Evolutionary conservation across 106 monocot genomes (phyloP).

Genomic region (Allium cepa): DNA sequence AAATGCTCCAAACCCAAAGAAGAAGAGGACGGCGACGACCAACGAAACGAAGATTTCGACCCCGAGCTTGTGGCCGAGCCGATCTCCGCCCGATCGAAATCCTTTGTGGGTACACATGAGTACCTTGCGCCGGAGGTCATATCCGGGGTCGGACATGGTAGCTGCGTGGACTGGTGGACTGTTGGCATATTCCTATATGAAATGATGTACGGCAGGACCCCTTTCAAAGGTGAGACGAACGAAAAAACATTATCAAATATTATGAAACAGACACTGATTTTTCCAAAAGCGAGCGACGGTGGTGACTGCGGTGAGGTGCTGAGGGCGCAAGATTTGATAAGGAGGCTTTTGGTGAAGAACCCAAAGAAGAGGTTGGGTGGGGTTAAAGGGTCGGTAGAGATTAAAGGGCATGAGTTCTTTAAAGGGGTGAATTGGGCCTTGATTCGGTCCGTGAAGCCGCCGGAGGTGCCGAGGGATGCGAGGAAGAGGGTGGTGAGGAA

Average conservation of each 20-base stretch:
- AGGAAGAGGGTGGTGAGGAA: slow-evolving; percentile 13
- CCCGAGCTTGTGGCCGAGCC: slow-evolving; percentile 83
- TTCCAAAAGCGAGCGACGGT: slow-evolving; percentile 20
- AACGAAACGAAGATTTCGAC: slow-evolving; percentile 1
- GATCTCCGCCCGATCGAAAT: slow-evolving; percentile 57
- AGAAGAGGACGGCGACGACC: not conserved
- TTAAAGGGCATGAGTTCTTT: slow-evolving; percentile 85
- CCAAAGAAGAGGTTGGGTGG: slow-evolving; percentile 77
- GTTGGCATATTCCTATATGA: slow-evolving; percentile 90
- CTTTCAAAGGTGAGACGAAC: slow-evolving; percentile 86
- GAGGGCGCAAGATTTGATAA: slow-evolving; percentile 60
- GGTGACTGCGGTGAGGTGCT: slow-evolving; percentile 44
- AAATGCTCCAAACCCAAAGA: slow-evolving; percentile 12
- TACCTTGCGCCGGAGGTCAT: slow-evolving; percentile 98
- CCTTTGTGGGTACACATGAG: slow-evolving; percentile 93
- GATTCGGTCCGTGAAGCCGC: slow-evolving; percentile 70
- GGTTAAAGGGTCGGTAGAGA: slow-evolving; percentile 62
- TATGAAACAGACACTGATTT: slow-evolving; percentile 57
- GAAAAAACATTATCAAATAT: slow-evolving; percentile 84
- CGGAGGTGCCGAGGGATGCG: slow-evolving; percentile 43
- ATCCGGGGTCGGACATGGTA: slow-evolving; percentile 71
- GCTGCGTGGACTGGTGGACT: slow-evolving; percentile 96
- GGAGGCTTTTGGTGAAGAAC: slow-evolving; percentile 70
- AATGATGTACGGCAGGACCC: slow-evolving; percentile 71
- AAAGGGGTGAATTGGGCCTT: slow-evolving; percentile 84